phyloP scores from a whole-genome alignment of 257 asterid species.

The Nicotiana knightiana region DNA sequence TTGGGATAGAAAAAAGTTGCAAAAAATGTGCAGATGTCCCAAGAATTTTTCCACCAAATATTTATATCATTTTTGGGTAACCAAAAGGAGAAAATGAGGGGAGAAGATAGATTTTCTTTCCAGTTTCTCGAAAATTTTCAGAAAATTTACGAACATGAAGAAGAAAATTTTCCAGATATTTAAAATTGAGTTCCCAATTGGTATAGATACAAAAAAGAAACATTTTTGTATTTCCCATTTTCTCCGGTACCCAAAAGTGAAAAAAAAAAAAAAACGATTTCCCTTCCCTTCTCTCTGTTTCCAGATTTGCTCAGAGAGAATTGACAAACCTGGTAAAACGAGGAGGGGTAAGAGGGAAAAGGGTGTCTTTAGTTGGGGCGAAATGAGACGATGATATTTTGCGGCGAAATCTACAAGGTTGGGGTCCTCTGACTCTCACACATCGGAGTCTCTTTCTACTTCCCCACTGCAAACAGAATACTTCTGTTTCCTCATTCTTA shows the following conservation, averaged over 20 bases:
- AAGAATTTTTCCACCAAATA: too few relatives aligned
- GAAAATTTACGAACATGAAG: too few relatives aligned
- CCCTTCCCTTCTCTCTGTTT: neutral
- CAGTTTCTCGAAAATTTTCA: too few relatives aligned
- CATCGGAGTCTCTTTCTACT: constrained; percentile 44
- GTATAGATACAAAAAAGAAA: too few relatives aligned
- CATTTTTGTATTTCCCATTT: too few relatives aligned
- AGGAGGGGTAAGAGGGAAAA: neutral
- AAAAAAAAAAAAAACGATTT: neutral
- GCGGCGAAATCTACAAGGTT: constrained; percentile 26
- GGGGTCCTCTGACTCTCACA: constrained; percentile 37
- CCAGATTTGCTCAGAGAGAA: neutral
- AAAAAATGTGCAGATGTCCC: too few relatives aligned
- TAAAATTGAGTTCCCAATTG: too few relatives aligned
- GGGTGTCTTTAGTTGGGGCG: constrained; percentile 17
- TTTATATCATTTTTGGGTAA: too few relatives aligned
- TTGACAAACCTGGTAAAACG: constrained; percentile 32
- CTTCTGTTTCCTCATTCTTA: constrained; percentile 29
- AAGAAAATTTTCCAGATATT: too few relatives aligned
- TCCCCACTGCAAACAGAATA: constrained; percentile 42
- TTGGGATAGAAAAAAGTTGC: too few relatives aligned
- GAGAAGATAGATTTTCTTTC: too few relatives aligned
- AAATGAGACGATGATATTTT: constrained; percentile 23
- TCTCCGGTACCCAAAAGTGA: neutral
- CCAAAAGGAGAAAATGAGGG: too few relatives aligned